A percentile compares a stretch with the other conserved stretches of the same genome.
Evolutionary conservation across 495 filamentous ascomycete species (phyloP).

Genomic region (Diplogelasinospora grovesii): DNA sequence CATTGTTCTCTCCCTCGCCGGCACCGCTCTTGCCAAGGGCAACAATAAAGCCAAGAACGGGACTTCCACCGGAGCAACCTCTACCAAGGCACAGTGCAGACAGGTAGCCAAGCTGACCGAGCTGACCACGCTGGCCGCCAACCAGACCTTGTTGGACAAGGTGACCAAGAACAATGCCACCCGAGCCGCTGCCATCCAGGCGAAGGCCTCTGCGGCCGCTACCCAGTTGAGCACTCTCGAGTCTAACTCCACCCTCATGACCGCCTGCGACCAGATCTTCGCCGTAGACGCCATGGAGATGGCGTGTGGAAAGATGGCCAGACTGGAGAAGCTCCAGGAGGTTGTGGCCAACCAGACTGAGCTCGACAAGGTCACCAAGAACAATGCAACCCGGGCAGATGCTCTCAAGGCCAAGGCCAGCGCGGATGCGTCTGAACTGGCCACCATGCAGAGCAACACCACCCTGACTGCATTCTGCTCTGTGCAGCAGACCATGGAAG

Average conservation of each 20-base stretch:
- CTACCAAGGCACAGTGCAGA: slow-evolving; percentile 10
- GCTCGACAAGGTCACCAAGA: slow-evolving; percentile 4
- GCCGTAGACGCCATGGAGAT: slow-evolving; percentile 9
- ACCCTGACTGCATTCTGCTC: slow-evolving; percentile 12
- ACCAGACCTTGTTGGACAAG: slow-evolving; percentile 11
- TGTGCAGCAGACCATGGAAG: slow-evolving; percentile 2
- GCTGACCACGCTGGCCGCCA: slow-evolving; percentile 9
- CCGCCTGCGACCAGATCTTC: slow-evolving; percentile 8
- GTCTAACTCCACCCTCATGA: slow-evolving; percentile 11
- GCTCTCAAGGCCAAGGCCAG: slow-evolving; percentile 15
- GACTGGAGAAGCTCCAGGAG: neutral
- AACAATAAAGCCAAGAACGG: neutral
- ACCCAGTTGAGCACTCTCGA: slow-evolving; percentile 8
- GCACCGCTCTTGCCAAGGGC: slow-evolving; percentile 7
- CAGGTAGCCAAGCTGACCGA: slow-evolving; percentile 8
- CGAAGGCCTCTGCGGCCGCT: slow-evolving; percentile 11
- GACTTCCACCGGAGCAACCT: neutral
- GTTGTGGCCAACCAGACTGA: slow-evolving; percentile 10
- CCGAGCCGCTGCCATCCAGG: slow-evolving; percentile 10
- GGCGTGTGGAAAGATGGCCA: slow-evolving; percentile 3
- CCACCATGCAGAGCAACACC: slow-evolving; percentile 8
- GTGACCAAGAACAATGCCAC: slow-evolving; percentile 13
- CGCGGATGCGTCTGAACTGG: slow-evolving; percentile 3
- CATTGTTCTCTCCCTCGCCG: slow-evolving; percentile 15
- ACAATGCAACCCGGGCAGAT: slow-evolving; percentile 10